Evolutionary conservation across 2,329 filamentous ascomycete genomes (phyloP).

Genomic region (Achaetomium macrosporum): DNA sequence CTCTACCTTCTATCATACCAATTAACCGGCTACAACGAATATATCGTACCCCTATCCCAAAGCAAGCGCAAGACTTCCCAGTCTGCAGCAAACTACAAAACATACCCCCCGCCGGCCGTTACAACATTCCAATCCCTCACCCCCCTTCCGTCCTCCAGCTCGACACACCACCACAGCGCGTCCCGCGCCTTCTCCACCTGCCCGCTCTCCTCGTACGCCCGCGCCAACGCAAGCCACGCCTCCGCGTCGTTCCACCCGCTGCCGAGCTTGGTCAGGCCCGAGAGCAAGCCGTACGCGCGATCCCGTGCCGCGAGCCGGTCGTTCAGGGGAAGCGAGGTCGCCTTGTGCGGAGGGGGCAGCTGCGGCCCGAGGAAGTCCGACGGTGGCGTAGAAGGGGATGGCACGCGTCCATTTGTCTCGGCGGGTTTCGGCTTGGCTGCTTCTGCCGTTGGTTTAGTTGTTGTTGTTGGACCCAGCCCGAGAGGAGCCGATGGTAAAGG

Average conservation of each 20-base stretch:
- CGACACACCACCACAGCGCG: conserved; percentile 95
- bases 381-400: not conserved
- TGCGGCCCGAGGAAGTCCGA: conserved; percentile 31
- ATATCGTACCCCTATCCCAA: not conserved
- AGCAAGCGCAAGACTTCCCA: not conserved
- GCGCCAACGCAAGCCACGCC: conserved; percentile 84
- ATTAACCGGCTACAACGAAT: not conserved
- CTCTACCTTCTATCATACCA: too few relatives aligned
- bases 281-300: conserved; percentile 77
- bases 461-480: conserved; percentile 35
- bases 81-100: conserved; percentile 37
- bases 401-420: not conserved
- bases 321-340: conserved; percentile 60
- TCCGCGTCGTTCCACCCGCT: conserved; percentile 86
- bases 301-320: conserved; percentile 87
- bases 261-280: conserved; percentile 77
- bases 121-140: conserved; percentile 73
- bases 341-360: conserved; percentile 49
- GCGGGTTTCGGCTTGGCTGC: not conserved
- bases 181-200: conserved; percentile 85
- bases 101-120: conserved; percentile 54
- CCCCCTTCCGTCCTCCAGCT: conserved; percentile 79
- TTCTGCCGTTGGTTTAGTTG: conserved; percentile 7
- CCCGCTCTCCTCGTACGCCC: conserved; percentile 81
- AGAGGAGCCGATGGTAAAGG: conserved; percentile 41